Conservation (phyloP, 495 filamentous ascomycete genomes). For the Cudoniella acicularis region DNA sequence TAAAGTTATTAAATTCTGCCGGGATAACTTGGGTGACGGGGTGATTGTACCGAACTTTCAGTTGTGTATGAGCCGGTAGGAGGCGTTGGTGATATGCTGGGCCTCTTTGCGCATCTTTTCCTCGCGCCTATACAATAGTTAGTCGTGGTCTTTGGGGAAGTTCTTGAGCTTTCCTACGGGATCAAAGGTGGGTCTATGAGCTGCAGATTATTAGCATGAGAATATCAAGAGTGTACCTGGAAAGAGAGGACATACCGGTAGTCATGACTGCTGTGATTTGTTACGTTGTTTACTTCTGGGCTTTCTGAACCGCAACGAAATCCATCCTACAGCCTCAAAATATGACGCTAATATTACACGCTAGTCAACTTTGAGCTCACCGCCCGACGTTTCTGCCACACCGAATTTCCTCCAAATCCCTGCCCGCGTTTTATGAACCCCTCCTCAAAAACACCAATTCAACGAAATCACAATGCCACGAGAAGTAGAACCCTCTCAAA, state of each 20-base stretch:
- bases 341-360: constrained; percentile 2
- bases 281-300: no score
- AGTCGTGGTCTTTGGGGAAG: not conserved
- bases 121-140: constrained; percentile 60
- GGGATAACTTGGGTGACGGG: not conserved
- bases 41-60: constrained; percentile 70
- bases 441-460: constrained; percentile 10
- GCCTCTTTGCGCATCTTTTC: constrained; percentile 91
- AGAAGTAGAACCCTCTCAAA: constrained; percentile 78
- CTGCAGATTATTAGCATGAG: constrained; percentile 44
- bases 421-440: constrained; percentile 8
- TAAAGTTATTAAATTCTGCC: not conserved
- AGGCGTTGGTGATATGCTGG: constrained; percentile 96
- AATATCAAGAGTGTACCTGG: not conserved
- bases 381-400: constrained; percentile 16
- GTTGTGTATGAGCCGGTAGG: constrained; percentile 83
- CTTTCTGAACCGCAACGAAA: no score
- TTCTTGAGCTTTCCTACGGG: constrained; percentile 51
- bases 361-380: constrained; percentile 8
- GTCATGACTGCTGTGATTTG: constrained; percentile 26
- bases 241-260: constrained; percentile 25
- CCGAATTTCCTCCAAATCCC: constrained; percentile 4
- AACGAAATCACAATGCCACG: constrained; percentile 65
- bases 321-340: not conserved
- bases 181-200: constrained; percentile 91